These are phyloP conservation scores for Mycosphaerella sp. DNA, from an alignment of 2,329 filamentous ascomycete species.

Conservation along the genomic window DNA sequence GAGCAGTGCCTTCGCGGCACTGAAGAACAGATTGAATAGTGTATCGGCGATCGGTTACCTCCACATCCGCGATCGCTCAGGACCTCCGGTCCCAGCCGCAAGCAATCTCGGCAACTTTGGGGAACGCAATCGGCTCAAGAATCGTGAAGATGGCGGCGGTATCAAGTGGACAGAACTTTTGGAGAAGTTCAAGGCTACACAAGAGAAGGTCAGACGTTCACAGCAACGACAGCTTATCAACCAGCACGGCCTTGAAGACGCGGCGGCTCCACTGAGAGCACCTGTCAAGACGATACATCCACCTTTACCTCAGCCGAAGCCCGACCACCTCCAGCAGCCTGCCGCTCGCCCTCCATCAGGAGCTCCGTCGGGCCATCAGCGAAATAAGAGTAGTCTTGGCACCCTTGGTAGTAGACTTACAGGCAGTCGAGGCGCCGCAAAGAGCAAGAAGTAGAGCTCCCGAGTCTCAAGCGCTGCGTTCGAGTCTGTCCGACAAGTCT, in stretches of 20 bases:
- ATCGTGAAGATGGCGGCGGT: constrained; percentile 52
- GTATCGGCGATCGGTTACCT: constrained; percentile 96
- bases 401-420: constrained; percentile 43
- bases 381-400: constrained; percentile 39
- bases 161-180: constrained; percentile 91
- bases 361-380: constrained; percentile 19
- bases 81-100: constrained; percentile 29
- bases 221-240: constrained; percentile 42
- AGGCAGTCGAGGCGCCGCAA: constrained; percentile 34
- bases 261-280: constrained; percentile 21
- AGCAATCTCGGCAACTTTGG: constrained; percentile 40
- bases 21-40: constrained; percentile 94
- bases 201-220: constrained; percentile 72
- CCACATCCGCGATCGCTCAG: constrained; percentile 53
- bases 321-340: constrained; percentile 2
- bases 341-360: constrained; percentile 19
- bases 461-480: neutral
- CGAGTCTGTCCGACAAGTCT: neutral
- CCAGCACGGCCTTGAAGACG: constrained; percentile 24
- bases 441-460: constrained; percentile 25
- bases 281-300: constrained; percentile 7
- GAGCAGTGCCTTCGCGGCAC: constrained; percentile 89
- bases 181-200: constrained; percentile 88
- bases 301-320: constrained; percentile 13
- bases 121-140: constrained; percentile 66